Base-by-base conservation (phyloP, 2,329 filamentous ascomycete genomes). In the Xylariaceae sp. region DNA sequence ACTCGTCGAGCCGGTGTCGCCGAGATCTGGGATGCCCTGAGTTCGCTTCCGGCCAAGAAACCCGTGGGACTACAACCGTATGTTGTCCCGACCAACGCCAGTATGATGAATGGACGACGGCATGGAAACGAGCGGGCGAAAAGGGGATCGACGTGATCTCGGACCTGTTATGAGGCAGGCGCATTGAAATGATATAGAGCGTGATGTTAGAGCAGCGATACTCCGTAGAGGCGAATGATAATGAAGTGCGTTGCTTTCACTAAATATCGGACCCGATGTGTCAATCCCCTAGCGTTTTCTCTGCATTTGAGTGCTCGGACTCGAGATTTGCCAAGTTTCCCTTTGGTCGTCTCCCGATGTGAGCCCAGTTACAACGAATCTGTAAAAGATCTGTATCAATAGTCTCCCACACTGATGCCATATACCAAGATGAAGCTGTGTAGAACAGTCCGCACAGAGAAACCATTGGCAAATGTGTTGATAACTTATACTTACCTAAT, bases 11-110 rank as follows among this genome's bases (percentile, higher is more conserved):
- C 90, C 0, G 86, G 88, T 1, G 88, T 97, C 59, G 80, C 83
- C 67, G 92, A 97, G 71, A 88, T 97, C 73, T 99, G 95, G 94
- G 79, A 82, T 49, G 82, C 84, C 45, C 76, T 94, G 57, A 88
- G 83, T 62, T 76, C 75, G 35, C 70, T 82, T 52, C 76, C 76
- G 6, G 72, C 73, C 6, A 75, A 65, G 76, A 82, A 76, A 60
- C 72, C 74, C 3, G 72, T 77, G 10, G 64, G 66, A 18, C 53
- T 68, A 7, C 67, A 68, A 59, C 64, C 68, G 0, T 72, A 70
- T 37, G 61, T 61, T 0, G 45, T 67, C 3, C 56, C 63, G 7
- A 34, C 63, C 15, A 64, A 62, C 9, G 35, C 58, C 7, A 51
- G 54, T 23, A 55, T 56, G 42, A 53, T 61, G 5, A 68, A 69